Conservation (phyloP, 176 grass and related monocot species). For the maize (Zea mays) region Zm-B73-REFERENCE-NAM-5.0 NC_050101.1:9476001-9476500, state of each 20-base stretch:
- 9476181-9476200: too few relatives aligned
- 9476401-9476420: constrained; percentile 25
- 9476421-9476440: not conserved
- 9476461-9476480: not conserved
- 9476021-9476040: too few relatives aligned
- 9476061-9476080: too few relatives aligned
- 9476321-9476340: not conserved
- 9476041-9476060: too few relatives aligned
- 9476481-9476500: not conserved
- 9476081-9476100: too few relatives aligned
- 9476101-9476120: too few relatives aligned
- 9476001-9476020: too few relatives aligned
- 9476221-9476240: constrained; percentile 13
- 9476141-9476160: not conserved
- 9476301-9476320: constrained; percentile 14
- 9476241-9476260: not conserved
- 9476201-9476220: too few relatives aligned
- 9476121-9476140: too few relatives aligned
- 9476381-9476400: not conserved
- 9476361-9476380: not conserved
- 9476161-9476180: not conserved
- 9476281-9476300: not conserved
- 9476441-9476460: too few relatives aligned
- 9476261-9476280: not conserved
- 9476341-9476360: constrained; percentile 32